Conservation (phyloP, 2,329 filamentous ascomycete species). For the Eutypa lata region DNA sequence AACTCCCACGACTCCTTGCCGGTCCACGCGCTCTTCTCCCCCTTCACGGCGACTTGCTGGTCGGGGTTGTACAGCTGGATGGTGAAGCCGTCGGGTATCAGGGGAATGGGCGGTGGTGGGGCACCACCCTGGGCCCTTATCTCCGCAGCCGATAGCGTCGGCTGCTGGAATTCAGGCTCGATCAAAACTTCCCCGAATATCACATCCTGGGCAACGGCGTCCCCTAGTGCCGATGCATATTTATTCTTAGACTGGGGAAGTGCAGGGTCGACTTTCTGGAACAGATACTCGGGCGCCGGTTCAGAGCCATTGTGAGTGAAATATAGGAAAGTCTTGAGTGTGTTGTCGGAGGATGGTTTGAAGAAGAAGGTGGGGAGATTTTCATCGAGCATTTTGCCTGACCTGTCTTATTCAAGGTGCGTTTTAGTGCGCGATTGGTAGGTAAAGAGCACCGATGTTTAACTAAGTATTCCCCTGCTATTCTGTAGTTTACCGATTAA, state of each 20-base stretch:
- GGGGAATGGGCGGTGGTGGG: slow-evolving; percentile 63
- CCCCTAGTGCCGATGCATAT: slow-evolving; percentile 83
- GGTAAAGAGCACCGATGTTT: too few species aligned
- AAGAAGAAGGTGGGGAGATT: slow-evolving; percentile 76
- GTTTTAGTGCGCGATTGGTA: neutral
- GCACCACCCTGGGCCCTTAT: slow-evolving; percentile 68
- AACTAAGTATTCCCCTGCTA: too few species aligned
- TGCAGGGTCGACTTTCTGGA: slow-evolving; percentile 73
- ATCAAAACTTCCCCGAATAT: slow-evolving; percentile 85
- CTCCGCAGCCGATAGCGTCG: slow-evolving; percentile 76
- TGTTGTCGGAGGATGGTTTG: slow-evolving; percentile 49
- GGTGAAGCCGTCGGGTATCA: slow-evolving; percentile 74
- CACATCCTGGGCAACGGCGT: slow-evolving; percentile 75
- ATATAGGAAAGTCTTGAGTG: slow-evolving; percentile 55
- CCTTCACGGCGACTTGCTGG: slow-evolving; percentile 69
- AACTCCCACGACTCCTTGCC: slow-evolving; percentile 84
- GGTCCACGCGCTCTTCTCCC: slow-evolving; percentile 75
- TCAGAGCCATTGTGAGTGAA: slow-evolving; percentile 75
- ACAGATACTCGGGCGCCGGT: slow-evolving; percentile 73
- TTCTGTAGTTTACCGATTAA: too few species aligned
- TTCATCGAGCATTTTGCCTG: slow-evolving; percentile 75
- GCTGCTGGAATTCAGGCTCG: slow-evolving; percentile 81
- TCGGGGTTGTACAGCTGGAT: slow-evolving; percentile 94
- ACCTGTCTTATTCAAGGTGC: neutral
- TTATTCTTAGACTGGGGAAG: slow-evolving; percentile 70